These are phyloP conservation scores for Trichaptum fuscoviolaceum DNA, from an alignment of 768 basidiomycete genomes.

Conservation along the genomic window DNA sequence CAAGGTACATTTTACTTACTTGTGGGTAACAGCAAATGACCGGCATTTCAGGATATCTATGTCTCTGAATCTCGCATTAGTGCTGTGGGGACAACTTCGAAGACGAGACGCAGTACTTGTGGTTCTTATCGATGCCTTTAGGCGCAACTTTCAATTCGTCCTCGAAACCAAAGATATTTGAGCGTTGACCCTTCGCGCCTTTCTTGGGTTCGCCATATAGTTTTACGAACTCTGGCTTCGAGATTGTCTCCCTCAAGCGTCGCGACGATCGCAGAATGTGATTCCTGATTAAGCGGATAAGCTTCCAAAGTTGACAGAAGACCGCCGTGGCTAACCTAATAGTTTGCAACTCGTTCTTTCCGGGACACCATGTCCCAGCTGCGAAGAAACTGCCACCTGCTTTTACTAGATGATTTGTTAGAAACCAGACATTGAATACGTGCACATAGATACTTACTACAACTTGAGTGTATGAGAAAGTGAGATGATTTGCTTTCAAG, in stretches of 20 bases:
- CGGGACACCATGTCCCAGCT: conserved; percentile 76
- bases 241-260: conserved; percentile 63
- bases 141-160: conserved; percentile 90
- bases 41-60: conserved; percentile 89
- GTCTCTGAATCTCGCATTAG: conserved; percentile 43
- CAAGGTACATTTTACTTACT: conserved; percentile 33
- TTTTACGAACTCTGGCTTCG: conserved; percentile 62
- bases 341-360: conserved; percentile 69
- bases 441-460: not conserved
- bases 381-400: conserved; percentile 71
- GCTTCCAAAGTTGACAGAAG: not conserved
- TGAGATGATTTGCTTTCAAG: conserved; percentile 10
- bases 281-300: conserved; percentile 30
- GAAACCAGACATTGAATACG: not conserved
- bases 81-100: conserved; percentile 6
- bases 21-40: conserved; percentile 62
- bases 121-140: conserved; percentile 81
- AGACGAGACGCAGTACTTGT: conserved; percentile 44
- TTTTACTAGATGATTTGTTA: conserved; percentile 38
- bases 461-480: not conserved
- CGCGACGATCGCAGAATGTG: conserved; percentile 58
- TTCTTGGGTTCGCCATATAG: conserved; percentile 71
- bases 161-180: conserved; percentile 81
- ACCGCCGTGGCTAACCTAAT: conserved; percentile 46
- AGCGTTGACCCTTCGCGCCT: conserved; percentile 53